A percentile compares a stretch with the other conserved stretches of the same genome.
Evolutionary conservation across 768 basidiomycete genomes (phyloP).

Genomic region (Termitomyces sp.): DNA sequence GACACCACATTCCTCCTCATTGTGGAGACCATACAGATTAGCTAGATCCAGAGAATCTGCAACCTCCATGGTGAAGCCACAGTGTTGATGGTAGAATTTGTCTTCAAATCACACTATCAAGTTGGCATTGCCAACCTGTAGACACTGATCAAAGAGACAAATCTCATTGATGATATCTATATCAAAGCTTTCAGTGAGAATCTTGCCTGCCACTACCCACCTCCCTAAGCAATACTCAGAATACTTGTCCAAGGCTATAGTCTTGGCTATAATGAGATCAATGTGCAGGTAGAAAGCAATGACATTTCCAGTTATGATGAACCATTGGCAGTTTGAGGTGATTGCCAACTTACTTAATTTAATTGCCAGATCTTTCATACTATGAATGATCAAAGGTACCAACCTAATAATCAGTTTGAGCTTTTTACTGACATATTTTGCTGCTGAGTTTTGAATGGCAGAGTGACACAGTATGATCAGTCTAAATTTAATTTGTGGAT

Average conservation of each 20-base stretch:
- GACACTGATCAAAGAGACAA: not conserved
- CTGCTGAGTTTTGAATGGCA: not conserved
- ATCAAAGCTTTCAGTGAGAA: not conserved
- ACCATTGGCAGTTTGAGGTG: too few relatives aligned
- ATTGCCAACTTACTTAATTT: too few relatives aligned
- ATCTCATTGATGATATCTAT: not conserved
- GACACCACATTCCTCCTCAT: not conserved
- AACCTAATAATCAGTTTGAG: too few relatives aligned
- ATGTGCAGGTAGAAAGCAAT: not conserved
- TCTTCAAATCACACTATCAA: too few relatives aligned
- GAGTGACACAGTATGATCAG: not conserved
- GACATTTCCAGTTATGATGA: not conserved
- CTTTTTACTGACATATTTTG: not conserved
- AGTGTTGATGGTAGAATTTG: too few relatives aligned
- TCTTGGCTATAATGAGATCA: not conserved
- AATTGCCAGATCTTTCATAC: not conserved
- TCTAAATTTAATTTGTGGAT: not conserved
- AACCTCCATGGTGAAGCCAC: not conserved
- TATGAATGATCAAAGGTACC: not conserved
- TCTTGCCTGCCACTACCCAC: not conserved
- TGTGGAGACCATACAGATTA: not conserved
- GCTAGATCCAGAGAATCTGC: not conserved
- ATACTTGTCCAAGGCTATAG: not conserved
- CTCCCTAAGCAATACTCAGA: not conserved
- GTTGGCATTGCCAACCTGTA: too few relatives aligned